These are phyloP conservation scores for Coemansia sp. DNA, from an alignment of 192 early-diverging fungal species.

Conservation along the genomic window DNA sequence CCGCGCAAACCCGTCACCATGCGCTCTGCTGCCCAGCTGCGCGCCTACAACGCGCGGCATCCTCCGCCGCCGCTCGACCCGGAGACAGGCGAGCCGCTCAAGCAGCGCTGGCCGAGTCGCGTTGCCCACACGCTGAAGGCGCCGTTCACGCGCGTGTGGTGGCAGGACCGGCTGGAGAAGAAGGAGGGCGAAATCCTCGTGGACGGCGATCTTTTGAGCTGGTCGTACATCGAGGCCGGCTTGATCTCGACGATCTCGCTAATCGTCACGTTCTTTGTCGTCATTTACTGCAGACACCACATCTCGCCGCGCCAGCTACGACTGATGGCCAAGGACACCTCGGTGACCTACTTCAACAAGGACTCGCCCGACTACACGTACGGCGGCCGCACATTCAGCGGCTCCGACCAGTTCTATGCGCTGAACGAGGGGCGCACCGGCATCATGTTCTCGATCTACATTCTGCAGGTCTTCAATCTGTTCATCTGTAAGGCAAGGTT, in stretches of 20 bases:
- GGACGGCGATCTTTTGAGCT: conserved; percentile 76
- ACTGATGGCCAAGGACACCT: conserved; percentile 57
- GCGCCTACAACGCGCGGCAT: conserved; percentile 56
- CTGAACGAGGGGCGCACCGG: conserved; percentile 78
- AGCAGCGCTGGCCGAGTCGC: conserved; percentile 26
- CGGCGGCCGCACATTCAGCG: conserved; percentile 52
- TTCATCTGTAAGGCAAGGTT: conserved; percentile 88
- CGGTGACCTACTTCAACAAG: conserved; percentile 48
- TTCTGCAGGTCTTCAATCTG: conserved; percentile 90
- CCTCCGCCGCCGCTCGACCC: conserved; percentile 54
- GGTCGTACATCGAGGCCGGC: conserved; percentile 87
- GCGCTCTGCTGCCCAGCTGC: conserved; percentile 71
- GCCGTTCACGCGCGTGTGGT: conserved; percentile 60
- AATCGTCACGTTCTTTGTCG: conserved; percentile 76
- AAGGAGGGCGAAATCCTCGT: conserved; percentile 86
- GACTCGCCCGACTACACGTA: conserved; percentile 52
- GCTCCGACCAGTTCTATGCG: conserved; percentile 63
- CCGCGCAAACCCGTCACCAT: conserved; percentile 89
- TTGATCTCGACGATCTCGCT: conserved; percentile 75
- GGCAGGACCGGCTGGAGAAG: conserved; percentile 66
- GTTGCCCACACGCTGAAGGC: conserved; percentile 35
- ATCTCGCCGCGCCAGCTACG: conserved; percentile 66
- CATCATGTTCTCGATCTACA: conserved; percentile 69
- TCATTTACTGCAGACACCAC: conserved; percentile 62
- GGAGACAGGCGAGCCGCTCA: conserved; percentile 54